Evolutionary conservation across 2,329 filamentous ascomycete genomes (phyloP).

Genomic region (Pseudogymnoascus sp.): DNA sequence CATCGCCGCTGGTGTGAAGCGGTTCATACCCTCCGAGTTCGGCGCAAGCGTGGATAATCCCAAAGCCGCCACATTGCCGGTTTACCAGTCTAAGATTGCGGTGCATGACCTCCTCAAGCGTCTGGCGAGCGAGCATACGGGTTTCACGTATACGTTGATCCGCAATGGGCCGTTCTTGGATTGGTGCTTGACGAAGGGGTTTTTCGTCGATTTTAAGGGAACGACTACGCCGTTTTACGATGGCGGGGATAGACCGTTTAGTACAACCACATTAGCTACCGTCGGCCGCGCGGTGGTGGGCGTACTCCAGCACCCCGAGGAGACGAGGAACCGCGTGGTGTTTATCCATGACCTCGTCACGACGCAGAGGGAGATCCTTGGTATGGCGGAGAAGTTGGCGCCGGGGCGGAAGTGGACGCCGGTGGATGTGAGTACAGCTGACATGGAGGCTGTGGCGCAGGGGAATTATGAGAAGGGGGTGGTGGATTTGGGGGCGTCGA

Average conservation of each 20-base stretch:
- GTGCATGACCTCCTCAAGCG: neutral
- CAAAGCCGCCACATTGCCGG: neutral
- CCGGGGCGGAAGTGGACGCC: conserved; percentile 23
- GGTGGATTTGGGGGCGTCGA: conserved; percentile 26
- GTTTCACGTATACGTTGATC: neutral
- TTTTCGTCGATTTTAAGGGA: neutral
- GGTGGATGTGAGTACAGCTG: conserved; percentile 12
- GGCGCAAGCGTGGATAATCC: neutral
- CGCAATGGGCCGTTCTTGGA: neutral
- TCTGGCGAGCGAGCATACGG: neutral
- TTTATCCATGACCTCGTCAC: conserved; percentile 35
- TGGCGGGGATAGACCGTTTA: neutral
- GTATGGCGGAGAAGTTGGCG: conserved; percentile 27
- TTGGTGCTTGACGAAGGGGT: neutral
- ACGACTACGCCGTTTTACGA: neutral
- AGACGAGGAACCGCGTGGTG: conserved; percentile 38
- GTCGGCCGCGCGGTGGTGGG: neutral
- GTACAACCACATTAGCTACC: neutral
- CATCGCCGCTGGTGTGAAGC: neutral
- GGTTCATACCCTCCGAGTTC: neutral
- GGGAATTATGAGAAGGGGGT: conserved; percentile 20
- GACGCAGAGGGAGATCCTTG: conserved; percentile 35
- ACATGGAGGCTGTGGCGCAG: conserved; percentile 14
- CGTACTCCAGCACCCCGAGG: neutral
- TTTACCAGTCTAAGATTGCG: neutral